Conservation (phyloP, 805 yeast species). For the Candida wancherniae region DNA sequence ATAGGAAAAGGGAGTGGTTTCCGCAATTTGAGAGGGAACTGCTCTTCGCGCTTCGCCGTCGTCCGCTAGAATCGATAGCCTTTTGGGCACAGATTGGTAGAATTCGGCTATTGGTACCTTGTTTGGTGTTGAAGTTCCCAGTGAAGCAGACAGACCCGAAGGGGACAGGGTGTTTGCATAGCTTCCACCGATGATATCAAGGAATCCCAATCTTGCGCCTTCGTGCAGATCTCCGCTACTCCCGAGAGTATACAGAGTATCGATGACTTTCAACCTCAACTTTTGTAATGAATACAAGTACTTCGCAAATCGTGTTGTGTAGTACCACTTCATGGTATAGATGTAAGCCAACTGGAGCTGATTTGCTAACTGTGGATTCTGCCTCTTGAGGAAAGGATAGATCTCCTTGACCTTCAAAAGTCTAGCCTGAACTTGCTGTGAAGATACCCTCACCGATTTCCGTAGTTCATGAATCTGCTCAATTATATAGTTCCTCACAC, state of each 20-base stretch:
- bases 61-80: conserved; percentile 49
- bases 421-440: conserved; percentile 69
- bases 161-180: conserved; percentile 1
- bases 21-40: conserved; percentile 84
- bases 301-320: conserved; percentile 68
- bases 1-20: conserved; percentile 58
- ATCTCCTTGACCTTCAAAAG: conserved; percentile 60
- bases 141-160: neutral
- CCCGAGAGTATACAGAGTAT: conserved; percentile 54
- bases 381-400: conserved; percentile 49
- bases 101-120: conserved; percentile 46
- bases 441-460: conserved; percentile 48
- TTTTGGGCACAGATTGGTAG: conserved; percentile 45
- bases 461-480: conserved; percentile 64
- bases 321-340: conserved; percentile 93
- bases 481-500: conserved; percentile 68
- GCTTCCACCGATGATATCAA: conserved; percentile 9
- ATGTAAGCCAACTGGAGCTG: conserved; percentile 78
- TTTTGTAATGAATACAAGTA: conserved; percentile 70
- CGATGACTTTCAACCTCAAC: conserved; percentile 52
- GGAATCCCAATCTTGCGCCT: conserved; percentile 10
- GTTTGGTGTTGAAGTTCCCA: conserved; percentile 1
- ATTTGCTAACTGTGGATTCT: conserved; percentile 58
- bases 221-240: conserved; percentile 21
- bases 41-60: conserved; percentile 30